Evolutionary conservation across 2,329 filamentous ascomycete genomes (phyloP).

Genomic region (Tolypocladium paradoxum): DNA sequence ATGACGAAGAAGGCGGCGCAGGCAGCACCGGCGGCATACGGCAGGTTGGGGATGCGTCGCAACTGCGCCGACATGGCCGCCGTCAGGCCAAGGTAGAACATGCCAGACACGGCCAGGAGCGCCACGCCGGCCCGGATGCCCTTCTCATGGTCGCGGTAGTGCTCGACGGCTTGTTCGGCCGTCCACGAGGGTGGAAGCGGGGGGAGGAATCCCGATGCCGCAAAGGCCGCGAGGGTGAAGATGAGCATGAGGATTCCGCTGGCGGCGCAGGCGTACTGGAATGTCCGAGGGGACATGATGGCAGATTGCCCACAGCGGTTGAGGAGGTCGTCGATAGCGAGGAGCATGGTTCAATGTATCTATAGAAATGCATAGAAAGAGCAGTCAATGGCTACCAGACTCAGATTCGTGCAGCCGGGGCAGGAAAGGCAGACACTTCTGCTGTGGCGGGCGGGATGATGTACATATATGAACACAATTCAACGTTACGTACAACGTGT

Average conservation of each 20-base stretch:
- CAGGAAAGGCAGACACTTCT: too few species aligned
- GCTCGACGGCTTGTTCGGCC: conserved; percentile 1
- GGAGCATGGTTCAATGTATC: too few species aligned
- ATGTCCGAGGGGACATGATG: neutral
- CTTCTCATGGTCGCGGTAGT: conserved; percentile 2
- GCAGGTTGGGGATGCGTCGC: conserved; percentile 2
- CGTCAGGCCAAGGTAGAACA: neutral
- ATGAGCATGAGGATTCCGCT: neutral
- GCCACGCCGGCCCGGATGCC: conserved; percentile 2
- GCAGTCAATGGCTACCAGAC: too few species aligned
- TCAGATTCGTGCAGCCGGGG: too few species aligned
- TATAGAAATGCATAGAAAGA: too few species aligned
- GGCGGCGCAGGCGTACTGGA: neutral
- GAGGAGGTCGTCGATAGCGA: too few species aligned
- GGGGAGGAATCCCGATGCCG: neutral
- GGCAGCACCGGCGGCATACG: neutral
- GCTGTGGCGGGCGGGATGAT: too few species aligned
- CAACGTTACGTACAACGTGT: too few species aligned
- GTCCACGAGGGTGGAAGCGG: neutral
- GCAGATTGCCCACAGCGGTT: too few species aligned
- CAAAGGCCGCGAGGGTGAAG: neutral
- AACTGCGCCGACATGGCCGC: conserved; percentile 1
- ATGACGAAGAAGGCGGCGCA: neutral
- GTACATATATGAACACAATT: too few species aligned
- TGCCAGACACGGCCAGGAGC: neutral